Conservation (phyloP, 371 early-diverging fungal genomes). For the Rhizopus sp. region DNA sequence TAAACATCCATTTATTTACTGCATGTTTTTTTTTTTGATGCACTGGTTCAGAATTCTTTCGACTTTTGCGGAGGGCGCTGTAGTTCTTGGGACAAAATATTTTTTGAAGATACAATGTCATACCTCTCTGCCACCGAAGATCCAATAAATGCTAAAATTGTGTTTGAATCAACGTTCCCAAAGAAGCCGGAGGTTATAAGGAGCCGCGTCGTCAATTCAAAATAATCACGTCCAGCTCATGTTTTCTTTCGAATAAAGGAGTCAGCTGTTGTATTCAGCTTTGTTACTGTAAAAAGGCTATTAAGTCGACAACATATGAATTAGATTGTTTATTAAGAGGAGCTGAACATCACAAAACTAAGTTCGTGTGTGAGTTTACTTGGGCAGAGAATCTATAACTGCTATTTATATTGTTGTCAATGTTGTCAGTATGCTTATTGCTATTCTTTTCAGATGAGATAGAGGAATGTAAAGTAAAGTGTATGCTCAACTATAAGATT, state of each 20-base stretch:
- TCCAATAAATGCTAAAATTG: constrained; percentile 2
- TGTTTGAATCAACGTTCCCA: not conserved
- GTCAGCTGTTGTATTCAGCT: not conserved
- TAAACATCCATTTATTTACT: constrained; percentile 12
- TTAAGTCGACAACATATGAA: too few relatives aligned
- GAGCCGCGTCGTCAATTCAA: constrained; percentile 6
- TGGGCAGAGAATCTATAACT: too few relatives aligned
- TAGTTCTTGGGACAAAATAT: constrained; percentile 2
- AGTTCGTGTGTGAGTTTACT: too few relatives aligned
- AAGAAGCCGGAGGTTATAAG: constrained; percentile 5
- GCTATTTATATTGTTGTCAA: too few relatives aligned
- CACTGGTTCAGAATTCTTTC: constrained; percentile 11
- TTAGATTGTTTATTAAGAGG: too few relatives aligned
- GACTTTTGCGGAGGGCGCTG: not conserved
- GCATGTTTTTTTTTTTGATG: constrained; percentile 7
- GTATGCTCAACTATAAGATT: too few relatives aligned
- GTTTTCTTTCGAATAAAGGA: constrained; percentile 9
- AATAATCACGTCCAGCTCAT: constrained; percentile 3
- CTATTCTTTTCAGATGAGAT: too few relatives aligned
- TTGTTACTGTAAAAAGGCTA: too few relatives aligned
- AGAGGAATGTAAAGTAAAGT: too few relatives aligned
- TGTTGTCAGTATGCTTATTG: too few relatives aligned
- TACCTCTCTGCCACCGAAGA: not conserved
- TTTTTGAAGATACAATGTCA: constrained; percentile 3
- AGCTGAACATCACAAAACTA: too few relatives aligned